These are phyloP conservation scores for Dothideomycetidae sp. DNA, from an alignment of 2,329 filamentous ascomycete species.

Conservation along the genomic window DNA sequence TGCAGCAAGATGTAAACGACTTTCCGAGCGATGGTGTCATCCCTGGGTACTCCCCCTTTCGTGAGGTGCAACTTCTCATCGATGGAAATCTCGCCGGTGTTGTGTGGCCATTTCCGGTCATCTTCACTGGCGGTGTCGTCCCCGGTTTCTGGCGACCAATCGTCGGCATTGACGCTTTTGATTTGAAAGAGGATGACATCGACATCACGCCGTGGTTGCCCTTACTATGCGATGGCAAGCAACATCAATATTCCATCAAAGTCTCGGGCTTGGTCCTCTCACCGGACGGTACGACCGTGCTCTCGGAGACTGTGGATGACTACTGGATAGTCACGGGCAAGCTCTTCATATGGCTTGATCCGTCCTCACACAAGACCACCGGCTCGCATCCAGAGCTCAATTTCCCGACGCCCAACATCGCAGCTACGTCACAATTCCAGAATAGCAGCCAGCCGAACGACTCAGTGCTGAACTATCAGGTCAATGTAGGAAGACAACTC, in stretches of 20 bases:
- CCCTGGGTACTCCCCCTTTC: slow-evolving; percentile 57
- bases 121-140: slow-evolving; percentile 69
- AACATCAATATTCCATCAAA: slow-evolving; percentile 54
- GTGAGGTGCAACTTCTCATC: slow-evolving; percentile 64
- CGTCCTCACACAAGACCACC: slow-evolving; percentile 36
- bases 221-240: slow-evolving; percentile 47
- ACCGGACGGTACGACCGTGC: slow-evolving; percentile 30
- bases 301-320: slow-evolving; percentile 44
- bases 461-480: slow-evolving; percentile 31
- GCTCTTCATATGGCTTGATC: slow-evolving; percentile 61
- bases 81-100: slow-evolving; percentile 61
- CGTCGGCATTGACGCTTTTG: slow-evolving; percentile 65
- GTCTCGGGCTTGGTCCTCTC: slow-evolving; percentile 51
- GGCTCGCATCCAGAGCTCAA: slow-evolving; percentile 26
- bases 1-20: slow-evolving; percentile 43
- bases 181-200: slow-evolving; percentile 65
- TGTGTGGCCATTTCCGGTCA: slow-evolving; percentile 66
- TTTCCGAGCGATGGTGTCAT: slow-evolving; percentile 45
- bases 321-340: slow-evolving; percentile 69
- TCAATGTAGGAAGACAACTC: slow-evolving; percentile 42
- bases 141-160: slow-evolving; percentile 66
- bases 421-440: slow-evolving; percentile 1
- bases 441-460: slow-evolving; percentile 1
- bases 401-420: slow-evolving; percentile 26
- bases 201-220: slow-evolving; percentile 68